These are phyloP conservation scores for Poronia punctata DNA, from an alignment of 495 filamentous ascomycete genomes.

Conservation along the genomic window DNA sequence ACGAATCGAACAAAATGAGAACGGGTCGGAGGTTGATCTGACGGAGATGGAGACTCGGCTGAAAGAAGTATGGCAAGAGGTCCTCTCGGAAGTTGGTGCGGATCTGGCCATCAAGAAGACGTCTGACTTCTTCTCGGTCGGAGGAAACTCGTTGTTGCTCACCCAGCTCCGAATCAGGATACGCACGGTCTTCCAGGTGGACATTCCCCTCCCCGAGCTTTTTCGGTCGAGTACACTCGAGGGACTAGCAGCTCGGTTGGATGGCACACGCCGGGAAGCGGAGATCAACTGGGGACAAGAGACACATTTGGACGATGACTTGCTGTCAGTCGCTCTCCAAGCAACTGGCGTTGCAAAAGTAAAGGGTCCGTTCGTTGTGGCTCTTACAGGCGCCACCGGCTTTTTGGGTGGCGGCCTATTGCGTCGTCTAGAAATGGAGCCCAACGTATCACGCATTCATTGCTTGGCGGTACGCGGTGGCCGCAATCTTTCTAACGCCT, in stretches of 20 bases:
- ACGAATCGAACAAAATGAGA: background rate
- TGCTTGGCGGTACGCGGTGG: slow-evolving; percentile 11
- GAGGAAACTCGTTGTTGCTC: slow-evolving; percentile 28
- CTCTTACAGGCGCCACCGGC: slow-evolving; percentile 24
- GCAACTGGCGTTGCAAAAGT: slow-evolving; percentile 20
- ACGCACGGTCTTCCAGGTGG: too few relatives aligned
- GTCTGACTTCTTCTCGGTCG: slow-evolving; percentile 29
- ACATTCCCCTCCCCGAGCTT: slow-evolving; percentile 13
- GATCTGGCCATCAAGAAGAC: background rate
- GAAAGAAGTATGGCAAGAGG: background rate
- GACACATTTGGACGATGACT: background rate
- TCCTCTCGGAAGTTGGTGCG: background rate
- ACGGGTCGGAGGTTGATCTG: background rate
- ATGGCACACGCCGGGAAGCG: background rate
- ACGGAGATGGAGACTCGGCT: background rate
- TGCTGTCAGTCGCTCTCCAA: background rate
- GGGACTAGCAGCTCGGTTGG: slow-evolving; percentile 14
- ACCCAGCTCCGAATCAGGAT: too few relatives aligned
- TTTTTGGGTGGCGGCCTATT: slow-evolving; percentile 17
- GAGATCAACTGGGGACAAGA: slow-evolving; percentile 16
- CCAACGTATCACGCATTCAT: slow-evolving; percentile 26
- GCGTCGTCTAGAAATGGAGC: slow-evolving; percentile 4
- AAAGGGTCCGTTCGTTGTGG: slow-evolving; percentile 21
- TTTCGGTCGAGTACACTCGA: slow-evolving; percentile 21
- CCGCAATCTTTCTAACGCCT: slow-evolving; percentile 25